Conservation (phyloP, 2,329 filamentous ascomycete genomes). For the Fusarium abutilonis region DNA sequence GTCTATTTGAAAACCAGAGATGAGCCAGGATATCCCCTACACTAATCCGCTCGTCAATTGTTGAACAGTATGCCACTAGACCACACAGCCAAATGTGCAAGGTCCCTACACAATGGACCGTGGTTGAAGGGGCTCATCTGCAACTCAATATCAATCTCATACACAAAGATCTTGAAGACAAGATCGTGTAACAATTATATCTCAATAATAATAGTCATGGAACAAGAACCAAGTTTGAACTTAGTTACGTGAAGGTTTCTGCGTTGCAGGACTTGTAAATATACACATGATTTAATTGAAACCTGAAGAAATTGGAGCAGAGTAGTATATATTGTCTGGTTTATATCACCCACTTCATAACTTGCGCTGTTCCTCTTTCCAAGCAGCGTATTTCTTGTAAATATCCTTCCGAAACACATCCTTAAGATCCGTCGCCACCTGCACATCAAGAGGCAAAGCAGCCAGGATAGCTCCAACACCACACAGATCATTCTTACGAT, state of each 20-base stretch:
- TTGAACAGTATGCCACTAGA: too few species aligned
- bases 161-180: conserved; percentile 13
- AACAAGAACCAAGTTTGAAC: too few species aligned
- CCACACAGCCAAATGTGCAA: too few species aligned
- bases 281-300: too few species aligned
- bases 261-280: too few species aligned
- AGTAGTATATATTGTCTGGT: too few species aligned
- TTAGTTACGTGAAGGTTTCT: too few species aligned
- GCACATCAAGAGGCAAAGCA: conserved; percentile 47
- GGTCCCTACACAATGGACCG: too few species aligned
- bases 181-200: conserved; percentile 24
- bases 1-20: conserved; percentile 20
- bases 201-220: not conserved
- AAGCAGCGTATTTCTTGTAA: conserved; percentile 49
- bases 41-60: conserved; percentile 5
- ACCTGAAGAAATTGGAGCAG: not conserved
- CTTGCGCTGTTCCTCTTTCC: conserved; percentile 10
- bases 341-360: conserved; percentile 5
- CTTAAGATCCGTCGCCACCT: conserved; percentile 49
- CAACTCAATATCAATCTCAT: too few species aligned
- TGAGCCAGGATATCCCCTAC: conserved; percentile 13
- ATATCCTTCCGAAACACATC: conserved; percentile 55
- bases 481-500: conserved; percentile 58
- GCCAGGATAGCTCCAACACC: conserved; percentile 55
- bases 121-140: too few species aligned